These are phyloP conservation scores for Curvularia lunata DNA, from an alignment of 2,329 filamentous ascomycete species.

Conservation along the genomic window DNA sequence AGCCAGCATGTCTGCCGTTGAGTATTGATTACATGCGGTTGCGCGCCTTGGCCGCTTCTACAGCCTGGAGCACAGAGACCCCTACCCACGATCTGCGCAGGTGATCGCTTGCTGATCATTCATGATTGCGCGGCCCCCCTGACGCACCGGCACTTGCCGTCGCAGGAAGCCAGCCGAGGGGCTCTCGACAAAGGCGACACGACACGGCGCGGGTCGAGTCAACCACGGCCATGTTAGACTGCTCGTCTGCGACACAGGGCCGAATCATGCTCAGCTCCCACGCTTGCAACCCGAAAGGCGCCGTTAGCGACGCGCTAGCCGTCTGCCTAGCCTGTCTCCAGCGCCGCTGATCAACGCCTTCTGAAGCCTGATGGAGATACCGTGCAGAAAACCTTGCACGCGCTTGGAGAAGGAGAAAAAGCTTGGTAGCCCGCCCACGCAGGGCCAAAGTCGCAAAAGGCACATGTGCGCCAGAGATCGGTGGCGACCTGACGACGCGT, in stretches of 20 bases:
- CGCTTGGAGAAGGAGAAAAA: conserved; percentile 10
- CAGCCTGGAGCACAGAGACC: neutral
- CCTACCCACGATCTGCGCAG: conserved; percentile 24
- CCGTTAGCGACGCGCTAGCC: conserved; percentile 22
- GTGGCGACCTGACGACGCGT: conserved; percentile 17
- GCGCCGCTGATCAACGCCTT: conserved; percentile 20
- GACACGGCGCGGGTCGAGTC: neutral
- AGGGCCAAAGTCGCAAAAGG: conserved; percentile 7
- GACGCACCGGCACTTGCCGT: conserved; percentile 34
- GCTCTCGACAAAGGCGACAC: conserved; percentile 13
- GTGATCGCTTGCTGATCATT: conserved; percentile 25
- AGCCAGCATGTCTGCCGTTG: conserved; percentile 11
- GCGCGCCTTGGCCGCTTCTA: conserved; percentile 17
- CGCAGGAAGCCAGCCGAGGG: conserved; percentile 32
- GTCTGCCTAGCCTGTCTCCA: conserved; percentile 12
- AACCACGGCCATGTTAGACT: neutral
- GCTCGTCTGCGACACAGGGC: conserved; percentile 14
- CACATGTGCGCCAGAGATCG: conserved; percentile 1
- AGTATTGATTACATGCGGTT: conserved; percentile 32
- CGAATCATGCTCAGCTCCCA: conserved; percentile 13
- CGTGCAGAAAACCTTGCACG: conserved; percentile 7
- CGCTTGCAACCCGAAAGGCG: conserved; percentile 19
- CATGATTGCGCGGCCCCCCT: conserved; percentile 33
- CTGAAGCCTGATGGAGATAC: conserved; percentile 8
- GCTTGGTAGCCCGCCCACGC: conserved; percentile 4